phyloP scores from a whole-genome alignment of 148 eudicot genomes.

The Mesembryanthemum crystallinum region DNA sequence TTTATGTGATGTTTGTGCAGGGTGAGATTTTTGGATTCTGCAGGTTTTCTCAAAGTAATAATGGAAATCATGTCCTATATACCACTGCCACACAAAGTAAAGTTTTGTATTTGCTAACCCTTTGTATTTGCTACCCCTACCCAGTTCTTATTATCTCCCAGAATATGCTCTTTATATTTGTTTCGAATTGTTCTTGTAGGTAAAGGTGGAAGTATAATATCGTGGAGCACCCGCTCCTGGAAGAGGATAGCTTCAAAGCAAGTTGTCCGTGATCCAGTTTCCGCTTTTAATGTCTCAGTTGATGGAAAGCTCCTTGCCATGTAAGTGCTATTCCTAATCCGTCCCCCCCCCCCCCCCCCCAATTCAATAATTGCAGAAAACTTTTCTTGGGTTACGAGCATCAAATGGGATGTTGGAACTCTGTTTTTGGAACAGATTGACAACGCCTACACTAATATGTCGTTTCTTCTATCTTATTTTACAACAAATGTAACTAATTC shows the following conservation, averaged over 20 bases:
- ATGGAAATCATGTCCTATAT: conserved; percentile 58
- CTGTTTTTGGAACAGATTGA: background rate
- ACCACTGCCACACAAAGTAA: conserved; percentile 57
- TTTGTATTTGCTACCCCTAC: conserved; percentile 2
- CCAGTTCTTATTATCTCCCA: background rate
- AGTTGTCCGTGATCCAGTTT: conserved; percentile 56
- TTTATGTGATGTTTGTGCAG: conserved; percentile 35
- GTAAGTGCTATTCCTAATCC: conserved; percentile 41
- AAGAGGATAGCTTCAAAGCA: conserved; percentile 59
- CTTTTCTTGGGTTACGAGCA: background rate
- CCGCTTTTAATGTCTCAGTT: conserved; percentile 74
- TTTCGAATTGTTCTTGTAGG: conserved; percentile 34
- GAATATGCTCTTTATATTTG: background rate
- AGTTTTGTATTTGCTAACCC: conserved; percentile 1
- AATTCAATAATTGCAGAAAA: background rate
- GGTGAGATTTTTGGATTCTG: conserved; percentile 72
- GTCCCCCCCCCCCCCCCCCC: background rate
- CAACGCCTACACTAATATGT: background rate
- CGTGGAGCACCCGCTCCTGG: conserved; percentile 75
- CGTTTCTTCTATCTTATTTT: background rate
- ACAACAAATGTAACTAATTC: background rate
- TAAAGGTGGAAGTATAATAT: conserved; percentile 68
- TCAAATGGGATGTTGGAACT: background rate
- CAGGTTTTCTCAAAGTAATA: conserved; percentile 54
- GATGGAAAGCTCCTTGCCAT: conserved; percentile 84